phyloP scores from a whole-genome alignment of 176 grass and related monocot species.

The Rhynchospora tenuis region DNA sequence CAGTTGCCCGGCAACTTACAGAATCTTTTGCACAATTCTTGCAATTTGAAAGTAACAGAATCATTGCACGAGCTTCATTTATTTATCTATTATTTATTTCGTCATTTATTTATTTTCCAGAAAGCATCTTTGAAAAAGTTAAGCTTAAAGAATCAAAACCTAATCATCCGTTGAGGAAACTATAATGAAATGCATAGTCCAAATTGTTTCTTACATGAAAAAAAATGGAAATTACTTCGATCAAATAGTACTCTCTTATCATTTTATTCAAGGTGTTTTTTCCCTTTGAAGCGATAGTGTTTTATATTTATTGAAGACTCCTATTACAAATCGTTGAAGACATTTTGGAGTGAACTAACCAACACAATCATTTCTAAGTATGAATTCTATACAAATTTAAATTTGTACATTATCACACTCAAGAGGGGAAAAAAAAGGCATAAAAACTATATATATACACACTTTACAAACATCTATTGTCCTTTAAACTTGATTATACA shows the following conservation, averaged over 20 bases:
- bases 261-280: too few species aligned
- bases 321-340: too few species aligned
- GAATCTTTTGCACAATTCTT: constrained; percentile 15
- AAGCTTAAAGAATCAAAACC: constrained; percentile 18
- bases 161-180: not conserved
- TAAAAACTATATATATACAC: too few species aligned
- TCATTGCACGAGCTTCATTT: constrained; percentile 13
- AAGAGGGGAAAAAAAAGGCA: too few species aligned
- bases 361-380: too few species aligned
- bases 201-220: not conserved
- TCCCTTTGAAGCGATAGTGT: too few species aligned
- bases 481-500: too few species aligned
- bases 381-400: too few species aligned
- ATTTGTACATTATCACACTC: too few species aligned
- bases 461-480: too few species aligned
- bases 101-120: constrained; percentile 11
- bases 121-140: constrained; percentile 17
- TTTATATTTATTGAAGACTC: too few species aligned
- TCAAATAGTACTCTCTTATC: not conserved
- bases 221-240: not conserved
- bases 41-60: constrained; percentile 9
- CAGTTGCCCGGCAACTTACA: constrained; percentile 6
- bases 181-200: not conserved
- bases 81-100: not conserved
- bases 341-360: too few species aligned